Conservation (phyloP, 139 green algal species). For the Zygnema cylindricum region DNA sequence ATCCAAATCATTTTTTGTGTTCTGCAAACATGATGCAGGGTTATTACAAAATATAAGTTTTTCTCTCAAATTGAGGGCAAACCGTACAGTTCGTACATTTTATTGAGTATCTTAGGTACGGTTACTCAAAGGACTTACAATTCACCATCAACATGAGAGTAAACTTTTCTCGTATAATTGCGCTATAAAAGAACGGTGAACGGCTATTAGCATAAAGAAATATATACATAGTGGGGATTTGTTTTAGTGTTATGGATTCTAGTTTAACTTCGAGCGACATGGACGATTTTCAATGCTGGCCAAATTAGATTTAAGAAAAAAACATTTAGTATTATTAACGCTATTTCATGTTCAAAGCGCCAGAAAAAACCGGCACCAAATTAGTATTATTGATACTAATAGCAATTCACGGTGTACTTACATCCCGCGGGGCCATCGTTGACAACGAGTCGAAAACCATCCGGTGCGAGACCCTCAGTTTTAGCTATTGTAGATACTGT, state of each 20-base stretch:
- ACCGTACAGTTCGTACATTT: too few species aligned
- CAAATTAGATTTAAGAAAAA: neutral
- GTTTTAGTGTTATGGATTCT: neutral
- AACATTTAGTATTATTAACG: neutral
- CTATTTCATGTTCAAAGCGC: neutral
- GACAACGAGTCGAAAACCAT: slow-evolving; percentile 56
- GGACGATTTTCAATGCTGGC: neutral
- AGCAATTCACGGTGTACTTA: slow-evolving; percentile 6
- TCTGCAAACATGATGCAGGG: too few species aligned
- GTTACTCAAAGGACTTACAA: too few species aligned
- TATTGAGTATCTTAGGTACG: too few species aligned
- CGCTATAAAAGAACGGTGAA: too few species aligned
- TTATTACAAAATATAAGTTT: too few species aligned
- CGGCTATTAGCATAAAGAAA: too few species aligned
- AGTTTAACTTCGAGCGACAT: neutral
- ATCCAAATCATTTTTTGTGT: too few species aligned
- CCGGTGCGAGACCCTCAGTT: slow-evolving; percentile 28
- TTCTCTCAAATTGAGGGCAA: too few species aligned
- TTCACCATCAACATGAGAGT: too few species aligned
- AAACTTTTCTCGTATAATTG: too few species aligned
- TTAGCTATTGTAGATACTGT: slow-evolving; percentile 33
- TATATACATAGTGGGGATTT: too few species aligned
- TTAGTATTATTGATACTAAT: neutral
- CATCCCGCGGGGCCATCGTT: slow-evolving; percentile 57
- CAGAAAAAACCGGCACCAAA: slow-evolving; percentile 9